A percentile compares a stretch with the other conserved stretches of the same genome.
These are phyloP conservation scores for Vaccinium darrowii DNA, from an alignment of 148 eudicot genomes.

Conservation along the genomic window DNA sequence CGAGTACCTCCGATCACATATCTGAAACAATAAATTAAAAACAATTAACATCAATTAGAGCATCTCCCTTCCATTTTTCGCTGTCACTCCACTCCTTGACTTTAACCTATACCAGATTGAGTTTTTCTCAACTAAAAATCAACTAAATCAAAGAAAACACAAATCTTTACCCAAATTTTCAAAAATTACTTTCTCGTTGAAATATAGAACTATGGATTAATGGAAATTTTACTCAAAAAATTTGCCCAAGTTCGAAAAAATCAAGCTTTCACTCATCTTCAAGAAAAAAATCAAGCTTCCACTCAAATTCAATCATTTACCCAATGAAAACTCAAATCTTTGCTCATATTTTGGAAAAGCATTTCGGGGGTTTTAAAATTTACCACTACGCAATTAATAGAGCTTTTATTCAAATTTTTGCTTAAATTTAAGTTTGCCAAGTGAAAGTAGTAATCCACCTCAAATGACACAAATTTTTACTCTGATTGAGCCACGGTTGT, in stretches of 20 bases:
- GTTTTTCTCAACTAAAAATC: not conserved
- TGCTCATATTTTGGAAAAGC: not conserved
- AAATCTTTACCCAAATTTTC: not conserved
- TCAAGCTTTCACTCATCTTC: not conserved
- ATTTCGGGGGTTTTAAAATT: not conserved
- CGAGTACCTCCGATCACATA: slow-evolving; percentile 62
- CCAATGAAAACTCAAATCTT: not conserved
- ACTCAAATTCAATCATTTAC: not conserved
- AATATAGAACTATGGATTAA: not conserved
- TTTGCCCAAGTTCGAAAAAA: not conserved
- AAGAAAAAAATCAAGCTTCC: not conserved
- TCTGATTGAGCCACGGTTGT: not conserved
- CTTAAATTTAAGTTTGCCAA: not conserved
- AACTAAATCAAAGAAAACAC: not conserved
- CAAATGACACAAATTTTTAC: not conserved
- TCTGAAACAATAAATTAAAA: slow-evolving; percentile 30
- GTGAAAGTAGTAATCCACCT: not conserved
- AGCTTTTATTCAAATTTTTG: not conserved
- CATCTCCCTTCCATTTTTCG: not conserved
- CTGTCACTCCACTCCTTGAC: not conserved
- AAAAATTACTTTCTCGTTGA: not conserved
- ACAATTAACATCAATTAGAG: not conserved
- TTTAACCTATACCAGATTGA: not conserved
- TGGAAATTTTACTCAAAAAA: too few relatives aligned
- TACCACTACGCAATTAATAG: not conserved